These are phyloP conservation scores for Talaromyces sp. DNA, from an alignment of 2,329 filamentous ascomycete genomes.

Conservation along the genomic window DNA sequence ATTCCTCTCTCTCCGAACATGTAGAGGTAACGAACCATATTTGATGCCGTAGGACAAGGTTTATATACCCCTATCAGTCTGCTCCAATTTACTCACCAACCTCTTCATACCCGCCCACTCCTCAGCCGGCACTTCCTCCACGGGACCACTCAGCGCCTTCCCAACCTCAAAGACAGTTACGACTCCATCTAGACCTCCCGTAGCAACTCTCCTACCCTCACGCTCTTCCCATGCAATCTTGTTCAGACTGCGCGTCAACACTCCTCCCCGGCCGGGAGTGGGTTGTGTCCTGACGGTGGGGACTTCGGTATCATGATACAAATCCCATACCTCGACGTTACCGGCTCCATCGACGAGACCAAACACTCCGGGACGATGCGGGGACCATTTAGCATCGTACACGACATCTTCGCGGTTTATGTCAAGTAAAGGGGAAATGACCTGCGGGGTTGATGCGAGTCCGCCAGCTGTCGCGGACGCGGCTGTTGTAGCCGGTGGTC, in stretches of 20 bases:
- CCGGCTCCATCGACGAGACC: constrained; percentile 91
- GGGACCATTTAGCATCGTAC: constrained; percentile 94
- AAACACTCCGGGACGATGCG: constrained; percentile 90
- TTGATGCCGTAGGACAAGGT: background rate
- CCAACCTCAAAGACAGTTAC: constrained; percentile 89
- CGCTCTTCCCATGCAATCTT: constrained; percentile 91
- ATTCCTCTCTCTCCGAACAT: background rate
- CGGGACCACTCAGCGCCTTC: constrained; percentile 71
- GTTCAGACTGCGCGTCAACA: constrained; percentile 84
- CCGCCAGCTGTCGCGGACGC: constrained; percentile 38
- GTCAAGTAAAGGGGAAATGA: constrained; percentile 75
- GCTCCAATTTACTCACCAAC: constrained; percentile 73
- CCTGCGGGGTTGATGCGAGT: constrained; percentile 40
- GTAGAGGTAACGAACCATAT: background rate
- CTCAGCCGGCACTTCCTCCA: constrained; percentile 76
- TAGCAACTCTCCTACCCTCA: constrained; percentile 82
- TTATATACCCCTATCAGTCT: constrained; percentile 39
- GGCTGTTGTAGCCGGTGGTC: constrained; percentile 48
- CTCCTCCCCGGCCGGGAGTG: constrained; percentile 59
- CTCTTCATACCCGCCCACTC: constrained; percentile 95
- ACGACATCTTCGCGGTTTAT: constrained; percentile 94
- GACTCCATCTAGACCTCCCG: constrained; percentile 86
- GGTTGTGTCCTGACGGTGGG: constrained; percentile 79
- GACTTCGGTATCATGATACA: constrained; percentile 88
- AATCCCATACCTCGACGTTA: constrained; percentile 90